Conservation (phyloP, 139 green algal genomes). For the Dunaliella primolecta region DNA sequence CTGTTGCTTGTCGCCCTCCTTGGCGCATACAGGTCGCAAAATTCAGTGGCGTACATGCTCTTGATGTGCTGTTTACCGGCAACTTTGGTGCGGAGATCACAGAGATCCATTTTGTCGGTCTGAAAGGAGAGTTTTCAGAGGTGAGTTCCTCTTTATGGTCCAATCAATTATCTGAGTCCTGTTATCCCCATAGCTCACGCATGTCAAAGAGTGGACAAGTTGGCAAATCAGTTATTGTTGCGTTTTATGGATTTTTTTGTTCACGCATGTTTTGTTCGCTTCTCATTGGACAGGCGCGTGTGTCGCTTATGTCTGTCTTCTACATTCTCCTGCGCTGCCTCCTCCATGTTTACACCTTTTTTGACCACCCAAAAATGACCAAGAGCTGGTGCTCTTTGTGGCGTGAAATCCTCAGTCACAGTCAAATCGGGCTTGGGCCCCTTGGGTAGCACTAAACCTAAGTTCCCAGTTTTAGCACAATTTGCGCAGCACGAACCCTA, state of each 20-base stretch:
- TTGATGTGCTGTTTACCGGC: constrained; percentile 73
- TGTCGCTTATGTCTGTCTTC: neutral
- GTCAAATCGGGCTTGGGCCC: too few relatives aligned
- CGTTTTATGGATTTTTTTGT: neutral
- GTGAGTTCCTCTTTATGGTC: constrained; percentile 18
- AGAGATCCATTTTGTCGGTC: constrained; percentile 75
- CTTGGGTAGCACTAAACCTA: too few relatives aligned
- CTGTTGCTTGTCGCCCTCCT: too few relatives aligned
- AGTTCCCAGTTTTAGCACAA: too few relatives aligned
- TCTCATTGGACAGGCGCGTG: neutral
- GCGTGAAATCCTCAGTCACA: too few relatives aligned
- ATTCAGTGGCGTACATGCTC: constrained; percentile 80
- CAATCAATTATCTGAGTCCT: neutral
- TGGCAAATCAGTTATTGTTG: neutral
- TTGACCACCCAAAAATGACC: too few relatives aligned
- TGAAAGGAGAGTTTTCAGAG: constrained; percentile 79
- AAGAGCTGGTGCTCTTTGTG: too few relatives aligned
- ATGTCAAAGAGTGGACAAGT: neutral
- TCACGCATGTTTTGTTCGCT: neutral
- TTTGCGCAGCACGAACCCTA: too few relatives aligned
- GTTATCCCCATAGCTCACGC: neutral
- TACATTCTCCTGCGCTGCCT: neutral
- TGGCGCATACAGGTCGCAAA: constrained; percentile 63
- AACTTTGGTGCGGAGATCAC: constrained; percentile 59
- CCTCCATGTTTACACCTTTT: too few relatives aligned